Evolutionary conservation across 176 grass and related monocot species (phyloP).

Genomic region (Stipa capillata): DNA sequence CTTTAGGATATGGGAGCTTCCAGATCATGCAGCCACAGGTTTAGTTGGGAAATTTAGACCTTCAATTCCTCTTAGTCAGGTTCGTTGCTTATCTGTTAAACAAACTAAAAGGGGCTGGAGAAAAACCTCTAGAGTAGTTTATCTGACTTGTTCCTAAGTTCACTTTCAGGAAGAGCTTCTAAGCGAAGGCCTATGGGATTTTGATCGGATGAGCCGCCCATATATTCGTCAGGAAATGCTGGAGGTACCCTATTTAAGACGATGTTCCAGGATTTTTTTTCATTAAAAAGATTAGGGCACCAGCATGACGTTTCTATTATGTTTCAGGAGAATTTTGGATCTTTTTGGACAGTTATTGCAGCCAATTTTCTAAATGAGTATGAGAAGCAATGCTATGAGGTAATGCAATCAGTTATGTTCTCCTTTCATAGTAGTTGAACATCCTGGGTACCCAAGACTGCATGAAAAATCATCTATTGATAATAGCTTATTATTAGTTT

Average conservation of each 20-base stretch:
- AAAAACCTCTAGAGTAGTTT: conserved; percentile 20
- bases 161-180: conserved; percentile 81
- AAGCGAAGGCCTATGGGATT: conserved; percentile 93
- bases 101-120: background rate
- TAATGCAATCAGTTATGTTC: conserved; percentile 27
- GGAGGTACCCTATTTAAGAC: conserved; percentile 44
- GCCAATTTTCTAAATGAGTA: conserved; percentile 82
- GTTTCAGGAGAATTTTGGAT: conserved; percentile 83
- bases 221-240: conserved; percentile 78
- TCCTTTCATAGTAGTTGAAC: conserved; percentile 6
- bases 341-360: conserved; percentile 74
- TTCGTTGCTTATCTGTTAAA: conserved; percentile 24
- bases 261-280: background rate
- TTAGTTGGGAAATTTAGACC: conserved; percentile 94
- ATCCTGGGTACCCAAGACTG: background rate
- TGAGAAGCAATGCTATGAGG: conserved; percentile 82
- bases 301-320: conserved; percentile 4
- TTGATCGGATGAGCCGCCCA: conserved; percentile 82
- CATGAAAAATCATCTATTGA: background rate
- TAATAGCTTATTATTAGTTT: background rate
- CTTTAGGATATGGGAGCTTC: conserved; percentile 99
- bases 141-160: conserved; percentile 36
- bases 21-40: conserved; percentile 86
- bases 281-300: conserved; percentile 10
- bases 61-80: conserved; percentile 95